Percentiles rank a stretch among this genome's conserved stretches.
Evolutionary conservation across 2,329 filamentous ascomycete genomes (phyloP).

Genomic region (Paracamarosporium sp.): DNA sequence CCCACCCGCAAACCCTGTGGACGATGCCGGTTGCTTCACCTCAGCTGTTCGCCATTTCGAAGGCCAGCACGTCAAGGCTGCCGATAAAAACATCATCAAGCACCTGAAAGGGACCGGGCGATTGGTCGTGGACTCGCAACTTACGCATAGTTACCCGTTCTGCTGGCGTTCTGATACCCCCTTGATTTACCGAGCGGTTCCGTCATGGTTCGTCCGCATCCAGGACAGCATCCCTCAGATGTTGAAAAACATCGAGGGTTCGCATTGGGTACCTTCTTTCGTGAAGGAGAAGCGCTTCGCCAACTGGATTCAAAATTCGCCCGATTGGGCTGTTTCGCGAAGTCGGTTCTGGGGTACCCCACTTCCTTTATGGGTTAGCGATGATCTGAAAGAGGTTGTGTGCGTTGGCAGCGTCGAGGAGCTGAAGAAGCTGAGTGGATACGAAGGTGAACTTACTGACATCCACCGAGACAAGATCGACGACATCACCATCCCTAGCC

Average conservation of each 20-base stretch:
- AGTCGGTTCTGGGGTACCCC: conserved; percentile 97
- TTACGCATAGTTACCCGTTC: conserved; percentile 91
- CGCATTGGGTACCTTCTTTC: conserved; percentile 89
- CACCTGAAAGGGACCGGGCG: conserved; percentile 78
- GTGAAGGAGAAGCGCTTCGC: conserved; percentile 92
- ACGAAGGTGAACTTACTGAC: conserved; percentile 80
- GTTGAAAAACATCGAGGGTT: conserved; percentile 86
- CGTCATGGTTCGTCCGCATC: conserved; percentile 94
- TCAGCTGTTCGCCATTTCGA: conserved; percentile 78
- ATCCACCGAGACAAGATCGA: conserved; percentile 94
- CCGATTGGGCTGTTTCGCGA: conserved; percentile 93
- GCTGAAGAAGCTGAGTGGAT: conserved; percentile 85
- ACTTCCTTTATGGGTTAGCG: conserved; percentile 89
- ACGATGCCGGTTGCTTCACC: conserved; percentile 82
- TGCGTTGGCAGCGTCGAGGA: conserved; percentile 87
- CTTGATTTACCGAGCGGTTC: conserved; percentile 89
- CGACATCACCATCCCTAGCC: conserved; percentile 90
- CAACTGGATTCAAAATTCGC: conserved; percentile 89
- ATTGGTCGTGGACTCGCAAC: conserved; percentile 82
- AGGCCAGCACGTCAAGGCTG: conserved; percentile 88
- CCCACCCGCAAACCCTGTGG: conserved; percentile 88
- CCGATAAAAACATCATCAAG: conserved; percentile 93
- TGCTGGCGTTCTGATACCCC: conserved; percentile 95
- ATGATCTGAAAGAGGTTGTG: conserved; percentile 84
- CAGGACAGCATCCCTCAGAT: conserved; percentile 83